These are phyloP conservation scores for Eimeria falciformis DNA, from an alignment of 169 alveolate species.

Conservation along the genomic window DNA sequence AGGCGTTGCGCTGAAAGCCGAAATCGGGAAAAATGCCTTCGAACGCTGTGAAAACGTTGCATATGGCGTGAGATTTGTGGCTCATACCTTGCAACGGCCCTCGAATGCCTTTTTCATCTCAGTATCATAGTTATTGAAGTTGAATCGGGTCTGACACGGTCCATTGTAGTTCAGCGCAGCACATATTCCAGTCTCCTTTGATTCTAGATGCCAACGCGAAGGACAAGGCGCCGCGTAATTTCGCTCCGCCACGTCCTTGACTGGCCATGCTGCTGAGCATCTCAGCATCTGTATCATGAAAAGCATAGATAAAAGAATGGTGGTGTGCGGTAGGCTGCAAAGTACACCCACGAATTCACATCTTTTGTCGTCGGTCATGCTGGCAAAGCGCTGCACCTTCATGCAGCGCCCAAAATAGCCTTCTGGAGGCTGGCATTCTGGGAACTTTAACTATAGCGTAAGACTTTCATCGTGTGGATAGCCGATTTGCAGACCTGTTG, in stretches of 20 bases:
- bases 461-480: neutral
- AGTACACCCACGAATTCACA: constrained; percentile 34
- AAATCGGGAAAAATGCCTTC: constrained; percentile 72
- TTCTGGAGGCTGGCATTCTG: constrained; percentile 68
- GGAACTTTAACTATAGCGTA: neutral
- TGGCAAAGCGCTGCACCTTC: constrained; percentile 38
- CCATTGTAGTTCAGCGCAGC: constrained; percentile 63
- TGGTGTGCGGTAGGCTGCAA: neutral
- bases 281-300: constrained; percentile 23
- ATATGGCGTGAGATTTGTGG: neutral
- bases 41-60: neutral
- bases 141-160: constrained; percentile 64
- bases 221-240: constrained; percentile 73
- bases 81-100: constrained; percentile 72
- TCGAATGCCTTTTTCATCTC: constrained; percentile 72
- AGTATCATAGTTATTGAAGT: constrained; percentile 36
- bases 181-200: constrained; percentile 60
- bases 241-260: constrained; percentile 52
- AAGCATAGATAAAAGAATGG: neutral
- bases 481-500: constrained; percentile 8
- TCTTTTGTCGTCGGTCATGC: constrained; percentile 42
- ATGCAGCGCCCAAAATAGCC: constrained; percentile 59
- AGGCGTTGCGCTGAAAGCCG: constrained; percentile 40
- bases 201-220: constrained; percentile 63
- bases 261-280: constrained; percentile 75